Evolutionary conservation across 1,284 basidiomycete genomes (phyloP), one percentile per base, ranked within the genome.

Genomic region (Trichosporon asahii): DNA sequence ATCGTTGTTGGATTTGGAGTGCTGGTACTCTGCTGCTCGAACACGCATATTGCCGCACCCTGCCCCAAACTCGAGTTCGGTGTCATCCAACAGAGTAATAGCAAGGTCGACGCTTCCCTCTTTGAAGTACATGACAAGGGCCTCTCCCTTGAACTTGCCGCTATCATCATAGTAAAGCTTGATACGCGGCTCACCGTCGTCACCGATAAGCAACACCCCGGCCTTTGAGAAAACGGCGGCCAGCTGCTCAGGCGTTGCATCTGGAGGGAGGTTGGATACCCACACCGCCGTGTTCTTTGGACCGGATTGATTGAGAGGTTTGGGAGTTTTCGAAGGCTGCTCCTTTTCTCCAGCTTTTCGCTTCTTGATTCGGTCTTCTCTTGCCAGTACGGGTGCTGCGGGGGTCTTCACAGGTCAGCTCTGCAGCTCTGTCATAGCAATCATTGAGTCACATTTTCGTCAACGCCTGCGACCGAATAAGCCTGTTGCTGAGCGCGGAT

Each of bases 51-150:
- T 86, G 0, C 84, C 77, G 87, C 90, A 69, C 79, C 87, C 65
- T 87, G 81, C 72, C 2, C 94, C 94, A n/a, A 95, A 80, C 68
- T 95, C 86, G 70, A 99, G 84, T 80, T 95, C 94, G 0, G 93
- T 94, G 72, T 98, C 96, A 81, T 98, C 95, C 70, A 99, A 86
- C 72, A 99, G 86, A 72, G 87, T 91, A 68, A 94, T 84, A 2
- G 95, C 96, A 67, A 99, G 86, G 12, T 87, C 85, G 18, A 99
- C 97, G 33, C 92, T 95, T 73, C 95, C 96, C 79, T 96, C 94
- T 82, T 98, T 98, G 86, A 98, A 97, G 83, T 93, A 99, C 63
- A 98, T 94, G 69, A 99, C 90, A 73, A 99, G 85, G 0, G 96
- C 96, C 75, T 99, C 96, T 37, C 97, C 96, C 77, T 90, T 97